Evolutionary conservation across 2,329 filamentous ascomycete species (phyloP), one percentile per base, ranked within the genome.

Genomic region (Cytospora paraplurivora): DNA sequence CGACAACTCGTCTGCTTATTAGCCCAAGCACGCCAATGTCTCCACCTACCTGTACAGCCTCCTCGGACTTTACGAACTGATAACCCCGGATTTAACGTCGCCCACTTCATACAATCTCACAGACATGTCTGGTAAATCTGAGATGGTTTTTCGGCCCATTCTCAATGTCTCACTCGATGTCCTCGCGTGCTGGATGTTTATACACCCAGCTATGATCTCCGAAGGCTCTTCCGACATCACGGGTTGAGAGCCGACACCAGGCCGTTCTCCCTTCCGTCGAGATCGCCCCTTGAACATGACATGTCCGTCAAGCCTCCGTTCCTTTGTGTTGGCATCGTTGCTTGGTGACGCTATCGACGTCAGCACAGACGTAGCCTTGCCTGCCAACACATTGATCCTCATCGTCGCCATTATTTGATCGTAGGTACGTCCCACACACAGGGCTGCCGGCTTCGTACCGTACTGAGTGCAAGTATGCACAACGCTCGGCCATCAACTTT

Each of bases 331-430:
- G 5, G 44, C 7, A 5, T 47, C 41, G 27, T 27, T 27, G 27
- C 27, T 27, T 27, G 27, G 27, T 27, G 21, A 2, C 44, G 12
- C 17, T 19, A 15, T 47, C 44, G 10, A 47, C 44, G n/a, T 47
- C 44, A 47, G n/a, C 44, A 47, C 21, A n/a, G 44, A 21, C 44
- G 44, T 47, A 47, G 44, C 44, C 44, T 47, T 47, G 44, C 44
- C n/a, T 11, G 44, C 44, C n/a, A 47, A 21, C 44, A 47, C 44
- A 7, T n/a, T 19, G 21, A 47, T 19, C n/a, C 21, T 6, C 12
- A 21, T 19, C 12, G 7, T n/a, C n/a, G 11, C n/a, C 12, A 44
- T 1, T 4, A 15, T 17, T 7, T 3, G n/a, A 5, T 11, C 44
- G 11, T n/a, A 47, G n/a, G 5, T 19, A 47, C 41, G 6, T 47